Evolutionary conservation across 1,284 basidiomycete genomes (phyloP).

Genomic region (Puccinia polysora): DNA sequence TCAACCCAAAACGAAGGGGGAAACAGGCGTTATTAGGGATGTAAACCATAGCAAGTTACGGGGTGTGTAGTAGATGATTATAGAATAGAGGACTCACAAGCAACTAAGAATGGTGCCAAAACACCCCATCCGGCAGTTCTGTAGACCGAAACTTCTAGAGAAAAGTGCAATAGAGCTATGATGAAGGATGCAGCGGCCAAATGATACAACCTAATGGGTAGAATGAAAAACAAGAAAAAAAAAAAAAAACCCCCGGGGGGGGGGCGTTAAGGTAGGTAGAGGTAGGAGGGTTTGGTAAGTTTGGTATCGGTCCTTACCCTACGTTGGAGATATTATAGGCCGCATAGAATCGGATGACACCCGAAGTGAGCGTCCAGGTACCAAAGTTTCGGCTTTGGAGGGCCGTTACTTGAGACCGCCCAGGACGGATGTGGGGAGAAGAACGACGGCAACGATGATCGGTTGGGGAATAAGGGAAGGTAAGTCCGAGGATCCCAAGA

Average conservation of each 20-base stretch:
- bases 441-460: too few species aligned
- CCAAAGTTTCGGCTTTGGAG: constrained; percentile 82
- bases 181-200: constrained; percentile 80
- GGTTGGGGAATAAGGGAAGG: too few species aligned
- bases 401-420: constrained; percentile 73
- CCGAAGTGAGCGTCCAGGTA: constrained; percentile 78
- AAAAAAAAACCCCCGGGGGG: constrained; percentile 18
- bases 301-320: constrained; percentile 59
- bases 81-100: constrained; percentile 62
- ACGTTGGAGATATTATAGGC: constrained; percentile 79
- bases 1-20: neutral
- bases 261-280: constrained; percentile 32
- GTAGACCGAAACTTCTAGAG: constrained; percentile 77
- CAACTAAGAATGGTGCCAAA: constrained; percentile 75
- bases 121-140: constrained; percentile 60
- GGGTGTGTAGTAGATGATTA: neutral
- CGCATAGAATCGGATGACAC: constrained; percentile 72
- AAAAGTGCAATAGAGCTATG: constrained; percentile 83
- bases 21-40: neutral
- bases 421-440: too few species aligned
- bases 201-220: constrained; percentile 69
- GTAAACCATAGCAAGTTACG: neutral
- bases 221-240: constrained; percentile 2
- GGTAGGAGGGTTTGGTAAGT: neutral
- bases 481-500: too few species aligned